phyloP scores from a whole-genome alignment of 805 yeast genomes.

The Saturnispora dispora region DNA sequence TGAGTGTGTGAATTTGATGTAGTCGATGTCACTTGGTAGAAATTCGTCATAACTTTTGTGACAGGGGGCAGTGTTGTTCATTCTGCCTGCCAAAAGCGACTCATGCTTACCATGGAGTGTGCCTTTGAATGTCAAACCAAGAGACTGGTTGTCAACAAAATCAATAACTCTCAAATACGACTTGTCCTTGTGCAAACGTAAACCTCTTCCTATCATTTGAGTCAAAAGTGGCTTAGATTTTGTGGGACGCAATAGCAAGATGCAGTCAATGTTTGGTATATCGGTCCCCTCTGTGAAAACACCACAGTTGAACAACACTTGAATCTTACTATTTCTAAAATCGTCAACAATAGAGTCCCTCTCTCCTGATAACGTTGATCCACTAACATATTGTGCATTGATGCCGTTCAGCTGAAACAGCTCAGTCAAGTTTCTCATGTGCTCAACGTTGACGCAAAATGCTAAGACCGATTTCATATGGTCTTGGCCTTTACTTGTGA shows the following conservation, averaged over 20 bases:
- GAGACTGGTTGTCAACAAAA: constrained; percentile 50
- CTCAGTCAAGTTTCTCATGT: constrained; percentile 46
- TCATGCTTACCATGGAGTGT: constrained; percentile 18
- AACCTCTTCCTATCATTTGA: constrained; percentile 91
- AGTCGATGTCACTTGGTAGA: constrained; percentile 18
- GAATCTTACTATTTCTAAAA: constrained; percentile 53
- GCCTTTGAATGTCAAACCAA: constrained; percentile 23
- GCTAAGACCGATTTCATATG: constrained; percentile 54
- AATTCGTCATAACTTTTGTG: constrained; percentile 4
- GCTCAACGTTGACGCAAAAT: constrained; percentile 69
- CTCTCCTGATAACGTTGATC: constrained; percentile 45
- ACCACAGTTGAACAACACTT: constrained; percentile 78
- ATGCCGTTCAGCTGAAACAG: constrained; percentile 52
- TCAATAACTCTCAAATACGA: constrained; percentile 66
- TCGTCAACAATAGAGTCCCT: constrained; percentile 45
- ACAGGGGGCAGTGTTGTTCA: background rate
- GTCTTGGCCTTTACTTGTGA: constrained; percentile 26
- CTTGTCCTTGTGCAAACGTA: constrained; percentile 56
- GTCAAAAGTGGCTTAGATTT: constrained; percentile 58
- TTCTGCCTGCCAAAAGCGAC: constrained; percentile 3
- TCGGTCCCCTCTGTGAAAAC: constrained; percentile 94
- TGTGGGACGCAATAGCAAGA: constrained; percentile 75
- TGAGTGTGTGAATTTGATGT: constrained; percentile 23
- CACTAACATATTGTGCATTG: constrained; percentile 62
- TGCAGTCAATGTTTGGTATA: constrained; percentile 78